Percentiles rank a stretch among this genome's conserved stretches.
Evolutionary conservation across 208 protist species (phyloP).

Genomic region (Trypanosoma melophagium): DNA sequence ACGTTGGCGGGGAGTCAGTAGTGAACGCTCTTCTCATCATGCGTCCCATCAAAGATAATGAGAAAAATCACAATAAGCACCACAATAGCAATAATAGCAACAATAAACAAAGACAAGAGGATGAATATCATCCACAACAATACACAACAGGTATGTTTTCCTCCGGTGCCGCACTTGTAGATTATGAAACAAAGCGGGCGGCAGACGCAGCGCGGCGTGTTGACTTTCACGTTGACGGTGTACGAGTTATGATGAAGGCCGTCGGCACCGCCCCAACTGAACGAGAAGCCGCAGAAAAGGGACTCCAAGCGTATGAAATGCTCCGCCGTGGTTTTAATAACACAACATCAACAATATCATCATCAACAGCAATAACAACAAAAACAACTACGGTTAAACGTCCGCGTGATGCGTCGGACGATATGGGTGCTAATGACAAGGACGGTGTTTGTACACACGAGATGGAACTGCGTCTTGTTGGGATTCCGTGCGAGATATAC

Average conservation of each 20-base stretch:
- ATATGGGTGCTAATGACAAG: neutral
- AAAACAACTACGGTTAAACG: neutral
- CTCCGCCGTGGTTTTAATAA: conserved; percentile 6
- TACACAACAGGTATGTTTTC: neutral
- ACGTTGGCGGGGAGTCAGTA: conserved; percentile 22
- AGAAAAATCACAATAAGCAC: neutral
- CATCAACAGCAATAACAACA: neutral
- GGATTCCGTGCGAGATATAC: conserved; percentile 18
- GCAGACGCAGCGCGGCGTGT: conserved; percentile 26
- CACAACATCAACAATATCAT: neutral
- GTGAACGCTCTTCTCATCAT: conserved; percentile 31
- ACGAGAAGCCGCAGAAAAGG: conserved; percentile 10
- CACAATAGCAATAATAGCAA: neutral
- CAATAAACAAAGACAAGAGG: neutral
- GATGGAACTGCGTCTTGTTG: conserved; percentile 22
- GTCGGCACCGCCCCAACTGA: conserved; percentile 11
- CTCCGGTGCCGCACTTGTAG: conserved; percentile 37
- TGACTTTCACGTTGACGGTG: conserved; percentile 23
- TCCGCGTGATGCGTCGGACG: neutral
- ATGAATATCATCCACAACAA: neutral
- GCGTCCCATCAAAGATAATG: neutral
- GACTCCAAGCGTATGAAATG: conserved; percentile 26
- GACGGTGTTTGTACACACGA: neutral
- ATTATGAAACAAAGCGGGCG: conserved; percentile 28
- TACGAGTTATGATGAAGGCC: conserved; percentile 16